Base-by-base conservation (phyloP, 139 green algal species). In the Picocystis salinarum region DNA sequence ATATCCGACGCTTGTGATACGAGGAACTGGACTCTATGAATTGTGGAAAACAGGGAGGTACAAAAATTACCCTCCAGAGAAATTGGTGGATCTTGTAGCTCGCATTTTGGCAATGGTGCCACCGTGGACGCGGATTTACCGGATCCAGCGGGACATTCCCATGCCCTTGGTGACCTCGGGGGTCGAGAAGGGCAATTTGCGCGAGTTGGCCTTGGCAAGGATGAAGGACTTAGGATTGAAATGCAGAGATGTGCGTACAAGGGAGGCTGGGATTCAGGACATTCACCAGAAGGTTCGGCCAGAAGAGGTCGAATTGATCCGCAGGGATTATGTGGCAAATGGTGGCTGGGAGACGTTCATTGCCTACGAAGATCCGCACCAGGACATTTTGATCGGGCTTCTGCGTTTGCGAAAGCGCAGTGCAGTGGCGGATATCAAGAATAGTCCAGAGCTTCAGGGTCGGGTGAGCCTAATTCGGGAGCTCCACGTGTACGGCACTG, bases 311-410 rank as follows among this genome's bases (percentile, higher is more conserved):
- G 87, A 98, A 72, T 71, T 95, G 1, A 71, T 98, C 25, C 60
- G 87, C 28, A 54, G 87, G 2, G 87, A 96, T 59, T 96, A 96
- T 44, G 56, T 53, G 0, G 87, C 87, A 26, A 95, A 93, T 46
- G 71, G 74, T 13, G 81, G 87, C 0, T 96, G 87, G 87, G 87
- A 98, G 64, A 95, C 82, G 0, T 97, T 97, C 52, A 63, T 97
- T 30, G 50, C 79, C 2, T 96, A 93, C 50, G 85, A 93, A 56
- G 85, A 95, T 54, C 73, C 73, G 3, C 40, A 48, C 2, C 77
- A 93, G 64, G 87, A 97, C 62, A 91, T 96, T 39, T 64, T 97
- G 22, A 67, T 96, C 6, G 87, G 84, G 3, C 67, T 97, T 47
- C 73, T 97, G 48, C 66, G 87, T 24, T 33, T 70, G 33, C 15